These are phyloP conservation scores for Apiotrichum gracile DNA, from an alignment of 1,284 basidiomycete species.

Conservation along the genomic window DNA sequence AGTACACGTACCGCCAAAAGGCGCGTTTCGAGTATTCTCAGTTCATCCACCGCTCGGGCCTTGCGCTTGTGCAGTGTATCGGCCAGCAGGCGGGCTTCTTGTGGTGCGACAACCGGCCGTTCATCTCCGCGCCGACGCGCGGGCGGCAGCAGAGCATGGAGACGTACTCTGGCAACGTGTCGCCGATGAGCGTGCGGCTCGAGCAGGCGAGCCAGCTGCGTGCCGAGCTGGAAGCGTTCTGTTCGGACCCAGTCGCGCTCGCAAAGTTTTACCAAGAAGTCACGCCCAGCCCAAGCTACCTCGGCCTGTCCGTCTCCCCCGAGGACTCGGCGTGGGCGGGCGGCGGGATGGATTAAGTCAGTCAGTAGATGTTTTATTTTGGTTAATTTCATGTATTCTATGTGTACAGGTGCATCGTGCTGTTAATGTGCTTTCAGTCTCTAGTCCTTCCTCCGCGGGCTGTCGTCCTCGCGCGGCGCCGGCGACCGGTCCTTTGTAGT, in stretches of 20 bases:
- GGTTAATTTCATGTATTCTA: neutral
- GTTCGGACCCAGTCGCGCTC: slow-evolving; percentile 56
- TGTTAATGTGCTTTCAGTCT: neutral
- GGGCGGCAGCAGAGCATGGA: slow-evolving; percentile 12
- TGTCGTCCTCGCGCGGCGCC: neutral
- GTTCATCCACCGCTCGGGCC: slow-evolving; percentile 79
- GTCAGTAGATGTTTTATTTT: neutral
- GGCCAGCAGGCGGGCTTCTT: slow-evolving; percentile 64
- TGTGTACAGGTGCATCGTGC: neutral
- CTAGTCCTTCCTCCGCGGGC: neutral
- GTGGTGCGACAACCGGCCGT: slow-evolving; percentile 77
- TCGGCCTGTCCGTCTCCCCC: slow-evolving; percentile 3
- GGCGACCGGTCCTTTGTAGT: slow-evolving; percentile 1
- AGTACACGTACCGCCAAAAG: slow-evolving; percentile 74
- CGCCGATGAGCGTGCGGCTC: slow-evolving; percentile 25
- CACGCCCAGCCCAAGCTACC: slow-evolving; percentile 45
- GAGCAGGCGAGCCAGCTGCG: slow-evolving; percentile 47
- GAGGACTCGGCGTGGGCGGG: slow-evolving; percentile 1
- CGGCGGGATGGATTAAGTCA: neutral
- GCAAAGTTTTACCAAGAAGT: slow-evolving; percentile 67
- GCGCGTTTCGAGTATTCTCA: slow-evolving; percentile 70
- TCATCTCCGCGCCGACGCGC: slow-evolving; percentile 38
- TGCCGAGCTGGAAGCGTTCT: slow-evolving; percentile 59
- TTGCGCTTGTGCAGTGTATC: slow-evolving; percentile 80
- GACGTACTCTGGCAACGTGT: slow-evolving; percentile 17